Evolutionary conservation across 1,284 basidiomycete species (phyloP).

Genomic region (Mycena sp.): DNA sequence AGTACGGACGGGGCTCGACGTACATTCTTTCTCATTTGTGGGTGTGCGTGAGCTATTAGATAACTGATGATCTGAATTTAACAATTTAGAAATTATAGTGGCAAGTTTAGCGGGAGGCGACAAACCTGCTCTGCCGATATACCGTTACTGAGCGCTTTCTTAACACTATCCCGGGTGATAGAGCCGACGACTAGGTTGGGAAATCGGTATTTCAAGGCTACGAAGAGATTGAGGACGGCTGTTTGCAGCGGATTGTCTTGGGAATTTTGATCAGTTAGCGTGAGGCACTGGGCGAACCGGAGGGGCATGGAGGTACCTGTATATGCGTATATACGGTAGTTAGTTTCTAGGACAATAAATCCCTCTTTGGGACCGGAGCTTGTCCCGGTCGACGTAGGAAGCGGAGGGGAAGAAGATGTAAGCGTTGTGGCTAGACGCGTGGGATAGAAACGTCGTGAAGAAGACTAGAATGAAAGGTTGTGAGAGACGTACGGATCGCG

Average conservation of each 20-base stretch:
- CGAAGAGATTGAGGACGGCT: constrained; percentile 95
- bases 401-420: constrained; percentile 81
- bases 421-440: constrained; percentile 97
- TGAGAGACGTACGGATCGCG: constrained; percentile 30
- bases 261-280: constrained; percentile 33
- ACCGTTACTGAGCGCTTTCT: constrained; percentile 92
- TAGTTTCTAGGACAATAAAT: constrained; percentile 97
- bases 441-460: constrained; percentile 87
- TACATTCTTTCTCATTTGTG: constrained; percentile 97
- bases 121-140: constrained; percentile 94
- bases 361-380: constrained; percentile 77
- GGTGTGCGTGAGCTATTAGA: constrained; percentile 93
- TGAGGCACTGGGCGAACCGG: constrained; percentile 15
- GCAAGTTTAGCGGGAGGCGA: constrained; percentile 18
- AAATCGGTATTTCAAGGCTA: constrained; percentile 92
- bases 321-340: constrained; percentile 98
- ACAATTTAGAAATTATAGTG: constrained; percentile 21
- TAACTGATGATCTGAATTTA: constrained; percentile 90
- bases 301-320: constrained; percentile 69
- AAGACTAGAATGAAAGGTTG: constrained; percentile 54
- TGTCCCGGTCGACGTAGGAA: constrained; percentile 68
- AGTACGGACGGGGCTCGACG: constrained; percentile 39
- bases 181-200: constrained; percentile 96
- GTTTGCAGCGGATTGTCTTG: constrained; percentile 95
- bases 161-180: constrained; percentile 95